These are phyloP conservation scores for Fusarium tanahbumbuense DNA, from an alignment of 2,329 filamentous ascomycete species.

Conservation along the genomic window DNA sequence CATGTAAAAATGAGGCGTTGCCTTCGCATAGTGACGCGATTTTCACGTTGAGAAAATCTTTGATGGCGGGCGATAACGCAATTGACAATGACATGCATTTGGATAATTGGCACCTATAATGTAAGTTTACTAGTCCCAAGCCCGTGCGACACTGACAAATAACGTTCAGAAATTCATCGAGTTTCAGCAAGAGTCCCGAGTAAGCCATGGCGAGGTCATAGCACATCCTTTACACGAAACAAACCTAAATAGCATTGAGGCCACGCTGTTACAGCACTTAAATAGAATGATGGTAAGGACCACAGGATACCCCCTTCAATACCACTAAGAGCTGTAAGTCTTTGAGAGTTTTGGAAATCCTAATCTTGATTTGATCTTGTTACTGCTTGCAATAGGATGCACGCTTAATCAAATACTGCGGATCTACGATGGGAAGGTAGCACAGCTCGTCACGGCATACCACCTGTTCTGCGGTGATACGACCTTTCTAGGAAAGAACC, in stretches of 20 bases:
- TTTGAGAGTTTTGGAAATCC: no score
- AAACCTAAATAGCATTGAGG: background rate
- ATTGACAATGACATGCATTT: fast-evolving
- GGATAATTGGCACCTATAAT: background rate
- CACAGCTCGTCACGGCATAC: background rate
- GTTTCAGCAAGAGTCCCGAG: background rate
- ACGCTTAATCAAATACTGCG: no score
- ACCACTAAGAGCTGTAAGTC: no score
- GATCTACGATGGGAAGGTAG: no score
- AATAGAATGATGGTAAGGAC: background rate
- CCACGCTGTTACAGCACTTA: background rate
- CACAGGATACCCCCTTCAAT: no score
- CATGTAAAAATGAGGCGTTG: background rate
- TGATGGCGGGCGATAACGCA: background rate
- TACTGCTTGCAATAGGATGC: no score
- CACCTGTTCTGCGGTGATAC: background rate
- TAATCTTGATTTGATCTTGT: no score
- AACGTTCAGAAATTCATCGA: background rate
- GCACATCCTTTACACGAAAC: background rate
- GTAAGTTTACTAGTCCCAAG: background rate
- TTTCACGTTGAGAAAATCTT: background rate
- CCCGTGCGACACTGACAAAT: background rate
- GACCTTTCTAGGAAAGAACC: background rate
- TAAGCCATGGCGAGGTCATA: background rate
- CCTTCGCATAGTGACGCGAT: fast-evolving